phyloP scores from a whole-genome alignment of 2,329 filamentous ascomycete genomes.

The Aspergillus aculeatinus region DNA sequence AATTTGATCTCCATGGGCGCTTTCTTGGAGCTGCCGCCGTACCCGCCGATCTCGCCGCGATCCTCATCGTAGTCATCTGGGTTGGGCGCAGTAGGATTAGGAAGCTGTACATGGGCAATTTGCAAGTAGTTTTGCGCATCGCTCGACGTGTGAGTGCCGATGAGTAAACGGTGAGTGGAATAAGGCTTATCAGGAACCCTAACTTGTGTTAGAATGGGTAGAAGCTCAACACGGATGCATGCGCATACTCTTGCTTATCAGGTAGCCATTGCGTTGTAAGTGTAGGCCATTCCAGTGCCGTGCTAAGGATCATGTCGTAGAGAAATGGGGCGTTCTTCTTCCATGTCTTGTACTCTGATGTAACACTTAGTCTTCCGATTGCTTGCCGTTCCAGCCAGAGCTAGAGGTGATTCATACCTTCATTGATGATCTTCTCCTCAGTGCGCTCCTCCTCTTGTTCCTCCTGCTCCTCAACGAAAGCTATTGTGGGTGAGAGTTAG shows the following conservation, averaged over 20 bases:
- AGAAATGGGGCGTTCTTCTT: constrained; percentile 99
- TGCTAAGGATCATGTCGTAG: constrained; percentile 95
- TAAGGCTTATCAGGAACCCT: constrained; percentile 80
- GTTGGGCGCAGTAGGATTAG: constrained; percentile 70
- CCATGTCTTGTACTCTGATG: constrained; percentile 95
- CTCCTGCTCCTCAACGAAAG: constrained; percentile 40
- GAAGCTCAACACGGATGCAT: background rate
- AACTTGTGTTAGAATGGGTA: constrained; percentile 7
- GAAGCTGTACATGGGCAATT: constrained; percentile 90
- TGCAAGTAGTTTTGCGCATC: constrained; percentile 87
- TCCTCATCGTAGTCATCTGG: constrained; percentile 87
- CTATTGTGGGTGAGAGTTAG: constrained; percentile 23
- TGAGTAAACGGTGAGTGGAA: constrained; percentile 80
- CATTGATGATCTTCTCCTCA: constrained; percentile 89
- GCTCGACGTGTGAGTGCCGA: constrained; percentile 92
- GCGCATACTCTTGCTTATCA: constrained; percentile 72
- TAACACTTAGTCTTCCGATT: background rate
- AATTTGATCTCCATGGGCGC: constrained; percentile 74
- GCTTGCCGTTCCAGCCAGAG: background rate
- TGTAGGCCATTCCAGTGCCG: constrained; percentile 94
- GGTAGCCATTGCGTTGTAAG: constrained; percentile 98
- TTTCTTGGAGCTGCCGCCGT: constrained; percentile 70
- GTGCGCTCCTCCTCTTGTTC: constrained; percentile 69
- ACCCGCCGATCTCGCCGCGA: constrained; percentile 88
- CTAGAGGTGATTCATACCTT: constrained; percentile 56